These are phyloP conservation scores for Lipomyces yamadae DNA, from an alignment of 805 yeast genomes.

Conservation along the genomic window DNA sequence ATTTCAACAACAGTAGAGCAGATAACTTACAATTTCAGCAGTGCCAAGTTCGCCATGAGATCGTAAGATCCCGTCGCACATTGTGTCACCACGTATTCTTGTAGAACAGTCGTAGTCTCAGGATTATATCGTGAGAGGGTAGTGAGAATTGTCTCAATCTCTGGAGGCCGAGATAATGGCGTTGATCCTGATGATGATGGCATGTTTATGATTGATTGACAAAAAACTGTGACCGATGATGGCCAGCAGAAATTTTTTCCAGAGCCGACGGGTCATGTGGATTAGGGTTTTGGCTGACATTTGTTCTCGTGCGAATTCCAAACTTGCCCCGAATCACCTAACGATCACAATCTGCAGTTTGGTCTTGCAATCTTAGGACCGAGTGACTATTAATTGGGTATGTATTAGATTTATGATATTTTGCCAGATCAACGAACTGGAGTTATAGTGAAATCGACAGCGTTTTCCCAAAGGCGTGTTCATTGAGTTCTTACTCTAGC, in stretches of 20 bases:
- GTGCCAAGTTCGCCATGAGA: slow-evolving; percentile 53
- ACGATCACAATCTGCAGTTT: not conserved
- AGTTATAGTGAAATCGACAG: not conserved
- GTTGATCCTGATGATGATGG: slow-evolving; percentile 16
- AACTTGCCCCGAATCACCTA: not conserved
- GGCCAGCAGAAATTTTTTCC: not conserved
- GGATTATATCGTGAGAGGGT: slow-evolving; percentile 54
- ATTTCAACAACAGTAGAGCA: not conserved
- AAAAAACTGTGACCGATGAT: not conserved
- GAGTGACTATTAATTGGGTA: not conserved
- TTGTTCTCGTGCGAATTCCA: not conserved
- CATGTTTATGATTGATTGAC: slow-evolving; percentile 12
- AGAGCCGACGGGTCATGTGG: not conserved
- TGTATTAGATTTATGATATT: not conserved
- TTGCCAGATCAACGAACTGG: not conserved
- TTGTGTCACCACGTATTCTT: slow-evolving; percentile 52
- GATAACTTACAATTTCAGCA: slow-evolving; percentile 49
- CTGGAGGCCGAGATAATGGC: slow-evolving; percentile 51
- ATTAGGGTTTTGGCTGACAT: not conserved
- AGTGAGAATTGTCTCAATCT: slow-evolving; percentile 49
- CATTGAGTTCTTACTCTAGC: not conserved
- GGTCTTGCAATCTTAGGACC: not conserved
- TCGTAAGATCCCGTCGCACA: slow-evolving; percentile 46
- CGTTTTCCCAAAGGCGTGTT: not conserved
- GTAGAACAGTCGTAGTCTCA: slow-evolving; percentile 51